phyloP scores from a whole-genome alignment of 2,329 filamentous ascomycete genomes.

The Colletotrichum limetticola region DNA sequence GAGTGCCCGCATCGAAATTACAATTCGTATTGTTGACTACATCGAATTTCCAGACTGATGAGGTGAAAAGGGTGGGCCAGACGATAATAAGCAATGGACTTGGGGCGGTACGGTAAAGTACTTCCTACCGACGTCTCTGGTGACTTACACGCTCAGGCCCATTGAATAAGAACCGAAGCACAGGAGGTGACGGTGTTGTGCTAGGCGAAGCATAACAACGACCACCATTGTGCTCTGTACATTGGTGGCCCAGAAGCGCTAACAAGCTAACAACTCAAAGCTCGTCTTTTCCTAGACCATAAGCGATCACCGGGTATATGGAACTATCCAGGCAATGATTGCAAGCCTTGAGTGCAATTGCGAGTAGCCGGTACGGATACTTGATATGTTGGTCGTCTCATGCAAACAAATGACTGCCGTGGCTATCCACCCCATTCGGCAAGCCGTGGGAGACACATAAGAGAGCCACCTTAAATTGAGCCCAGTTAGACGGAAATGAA shows the following conservation, averaged over 20 bases:
- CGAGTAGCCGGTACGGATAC: background rate
- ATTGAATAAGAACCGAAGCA: background rate
- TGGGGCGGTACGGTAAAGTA: background rate
- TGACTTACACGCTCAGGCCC: background rate
- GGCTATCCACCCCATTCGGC: background rate
- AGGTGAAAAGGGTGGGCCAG: background rate
- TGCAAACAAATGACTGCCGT: conserved; percentile 12
- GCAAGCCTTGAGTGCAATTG: background rate
- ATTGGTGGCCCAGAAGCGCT: conserved; percentile 3
- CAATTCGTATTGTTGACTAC: conserved; percentile 17
- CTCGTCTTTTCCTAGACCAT: background rate
- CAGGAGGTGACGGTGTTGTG: background rate
- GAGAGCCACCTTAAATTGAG: background rate
- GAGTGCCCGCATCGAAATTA: conserved; percentile 13
- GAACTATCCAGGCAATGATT: conserved; percentile 17
- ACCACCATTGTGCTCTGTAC: background rate
- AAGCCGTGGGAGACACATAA: background rate
- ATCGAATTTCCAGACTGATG: conserved; percentile 16
- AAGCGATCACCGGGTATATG: background rate
- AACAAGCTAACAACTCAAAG: background rate
- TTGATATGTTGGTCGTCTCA: background rate
- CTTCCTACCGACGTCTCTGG: background rate
- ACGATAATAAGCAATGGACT: background rate
- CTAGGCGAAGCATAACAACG: background rate
- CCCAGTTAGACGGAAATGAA: background rate